Base-by-base conservation (phyloP, 2,329 filamentous ascomycete species). In the Chrysosphaeria jannelii region DNA sequence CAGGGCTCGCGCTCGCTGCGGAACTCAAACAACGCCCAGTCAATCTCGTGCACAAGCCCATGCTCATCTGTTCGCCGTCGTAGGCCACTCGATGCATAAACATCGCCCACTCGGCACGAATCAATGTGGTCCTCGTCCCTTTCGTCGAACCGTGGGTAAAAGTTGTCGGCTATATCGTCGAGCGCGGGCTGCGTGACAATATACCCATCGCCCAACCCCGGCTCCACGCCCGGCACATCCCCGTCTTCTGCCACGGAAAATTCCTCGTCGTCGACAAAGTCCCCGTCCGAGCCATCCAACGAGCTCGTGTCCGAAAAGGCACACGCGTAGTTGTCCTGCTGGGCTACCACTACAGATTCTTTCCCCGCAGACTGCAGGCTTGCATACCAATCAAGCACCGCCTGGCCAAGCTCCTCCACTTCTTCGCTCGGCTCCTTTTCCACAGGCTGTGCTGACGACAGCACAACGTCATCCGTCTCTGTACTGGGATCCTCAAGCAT, bases 21-120 rank as follows among this genome's bases (percentile, higher is more conserved):
- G 31, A 93, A 74, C 33, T 72, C 63, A 34, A 93, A 78, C 3
- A 93, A 49, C 0, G 79, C 78, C 81, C 81, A 93, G 41, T 93
- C 81, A 21, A 93, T 78, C 41, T 93, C 81, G 39, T 91, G 81
- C 5, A 74, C 51, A 13, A 88, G 48, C 4, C 68, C 65, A 29
- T 69, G 53, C 28, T 61, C 55, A 25, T 67, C 57, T 24, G 51
- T 55, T 38, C 71, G 67, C 14, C 81, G 63, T 4, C 76, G 64
- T 28, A 93, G 70, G 5, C 81, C 81, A 12, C 78, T 90, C 0
- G 76, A 88, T 1, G 81, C 81, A 36, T 88, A 76, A 4, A 93
- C 52, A 35, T 76, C 64, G 3, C 81, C 81, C 2, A 93, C 51
- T 9, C 64, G 60, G 35, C 72, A 85, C 0, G 67, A 75, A 21